These are phyloP conservation scores for Boletus rex-veris DNA, from an alignment of 768 basidiomycete genomes.

Conservation along the genomic window DNA sequence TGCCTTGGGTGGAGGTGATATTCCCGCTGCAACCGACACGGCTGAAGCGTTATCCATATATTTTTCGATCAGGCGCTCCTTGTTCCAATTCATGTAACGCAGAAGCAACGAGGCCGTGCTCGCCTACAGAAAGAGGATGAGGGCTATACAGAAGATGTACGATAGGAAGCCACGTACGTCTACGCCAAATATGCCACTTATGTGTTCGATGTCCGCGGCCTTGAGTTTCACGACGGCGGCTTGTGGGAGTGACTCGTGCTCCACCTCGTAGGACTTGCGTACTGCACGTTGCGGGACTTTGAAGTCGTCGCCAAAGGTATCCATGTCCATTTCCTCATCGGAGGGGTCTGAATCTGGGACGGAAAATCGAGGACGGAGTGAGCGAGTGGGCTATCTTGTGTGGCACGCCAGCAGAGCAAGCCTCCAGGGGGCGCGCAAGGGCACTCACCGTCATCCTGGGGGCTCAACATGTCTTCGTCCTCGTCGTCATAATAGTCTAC, in stretches of 20 bases:
- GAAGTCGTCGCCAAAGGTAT: slow-evolving; percentile 61
- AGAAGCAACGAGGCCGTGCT: slow-evolving; percentile 75
- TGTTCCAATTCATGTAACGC: slow-evolving; percentile 89
- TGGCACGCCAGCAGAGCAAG: slow-evolving; percentile 22
- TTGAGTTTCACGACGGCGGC: slow-evolving; percentile 74
- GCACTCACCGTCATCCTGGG: slow-evolving; percentile 53
- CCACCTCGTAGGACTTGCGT: slow-evolving; percentile 77
- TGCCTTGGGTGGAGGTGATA: slow-evolving; percentile 37
- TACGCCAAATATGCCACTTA: slow-evolving; percentile 82
- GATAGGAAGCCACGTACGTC: slow-evolving; percentile 56
- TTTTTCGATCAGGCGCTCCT: slow-evolving; percentile 91
- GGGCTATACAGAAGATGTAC: background rate
- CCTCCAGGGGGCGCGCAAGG: background rate
- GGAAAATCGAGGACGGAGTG: slow-evolving; percentile 16
- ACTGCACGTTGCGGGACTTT: slow-evolving; percentile 52
- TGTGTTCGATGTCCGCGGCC: slow-evolving; percentile 76
- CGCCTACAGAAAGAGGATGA: slow-evolving; percentile 38
- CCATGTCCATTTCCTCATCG: slow-evolving; percentile 71
- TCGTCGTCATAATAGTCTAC: slow-evolving; percentile 66
- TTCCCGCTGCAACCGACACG: slow-evolving; percentile 73
- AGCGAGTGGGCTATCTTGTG: slow-evolving; percentile 9
- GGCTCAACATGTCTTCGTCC: slow-evolving; percentile 62
- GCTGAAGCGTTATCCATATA: slow-evolving; percentile 89
- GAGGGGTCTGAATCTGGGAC: slow-evolving; percentile 38
- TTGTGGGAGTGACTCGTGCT: slow-evolving; percentile 75